These are phyloP conservation scores for Trametes punicea DNA, from an alignment of 768 basidiomycete genomes.

Conservation along the genomic window DNA sequence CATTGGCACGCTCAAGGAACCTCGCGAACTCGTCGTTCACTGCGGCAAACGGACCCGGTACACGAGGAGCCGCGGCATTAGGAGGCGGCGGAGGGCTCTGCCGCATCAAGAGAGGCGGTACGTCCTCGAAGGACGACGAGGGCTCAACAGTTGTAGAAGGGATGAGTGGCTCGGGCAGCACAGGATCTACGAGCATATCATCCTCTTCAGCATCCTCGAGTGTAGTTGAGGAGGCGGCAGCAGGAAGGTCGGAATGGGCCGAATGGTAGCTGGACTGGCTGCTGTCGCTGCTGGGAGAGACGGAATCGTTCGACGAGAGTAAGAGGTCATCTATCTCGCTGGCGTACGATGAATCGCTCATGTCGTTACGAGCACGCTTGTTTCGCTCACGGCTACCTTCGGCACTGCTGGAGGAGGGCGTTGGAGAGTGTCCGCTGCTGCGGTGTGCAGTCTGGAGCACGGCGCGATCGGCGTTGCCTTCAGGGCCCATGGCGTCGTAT, in stretches of 20 bases:
- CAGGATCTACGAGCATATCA: slow-evolving; percentile 5
- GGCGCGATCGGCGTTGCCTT: background rate
- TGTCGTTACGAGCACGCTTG: slow-evolving; percentile 18
- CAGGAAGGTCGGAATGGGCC: slow-evolving; percentile 7
- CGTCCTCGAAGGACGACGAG: background rate
- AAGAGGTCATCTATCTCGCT: slow-evolving; percentile 10
- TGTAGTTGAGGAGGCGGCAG: background rate
- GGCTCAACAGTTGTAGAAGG: background rate
- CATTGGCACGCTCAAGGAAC: slow-evolving; percentile 8
- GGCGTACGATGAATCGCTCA: slow-evolving; percentile 9
- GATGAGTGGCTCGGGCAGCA: background rate
- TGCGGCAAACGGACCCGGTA: background rate
- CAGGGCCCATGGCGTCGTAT: slow-evolving; percentile 14
- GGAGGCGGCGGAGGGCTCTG: background rate
- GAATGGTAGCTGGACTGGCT: slow-evolving; percentile 17
- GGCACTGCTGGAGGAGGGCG: background rate
- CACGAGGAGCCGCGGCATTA: background rate
- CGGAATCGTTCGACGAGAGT: background rate
- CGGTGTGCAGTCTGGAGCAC: background rate
- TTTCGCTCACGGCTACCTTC: slow-evolving; percentile 10
- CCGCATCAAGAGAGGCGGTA: background rate
- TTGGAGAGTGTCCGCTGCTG: background rate
- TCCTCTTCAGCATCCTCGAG: background rate
- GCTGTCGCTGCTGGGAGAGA: slow-evolving; percentile 10
- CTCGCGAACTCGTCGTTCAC: background rate